phyloP scores from a whole-genome alignment of 192 early-diverging fungal genomes.

The Thamnidium elegans region DNA sequence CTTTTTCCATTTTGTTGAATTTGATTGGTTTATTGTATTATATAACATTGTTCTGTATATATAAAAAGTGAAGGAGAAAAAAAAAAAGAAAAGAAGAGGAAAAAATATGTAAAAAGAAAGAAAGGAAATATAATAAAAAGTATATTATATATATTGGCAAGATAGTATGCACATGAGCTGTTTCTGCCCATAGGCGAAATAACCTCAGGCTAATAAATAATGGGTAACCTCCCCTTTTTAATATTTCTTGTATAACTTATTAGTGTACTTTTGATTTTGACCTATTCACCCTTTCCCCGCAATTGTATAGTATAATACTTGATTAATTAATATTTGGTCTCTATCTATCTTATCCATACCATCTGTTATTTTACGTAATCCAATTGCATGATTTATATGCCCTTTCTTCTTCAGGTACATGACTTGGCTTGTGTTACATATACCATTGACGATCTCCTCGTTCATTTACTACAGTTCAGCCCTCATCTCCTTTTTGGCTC shows the following conservation, averaged over 20 bases:
- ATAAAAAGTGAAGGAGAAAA: background rate
- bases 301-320: too few species aligned
- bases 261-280: conserved; percentile 21
- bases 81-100: conserved; percentile 7
- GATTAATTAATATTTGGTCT: too few species aligned
- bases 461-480: too few species aligned
- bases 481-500: too few species aligned
- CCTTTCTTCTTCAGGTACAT: background rate
- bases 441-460: too few species aligned
- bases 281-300: background rate
- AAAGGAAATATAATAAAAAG: background rate
- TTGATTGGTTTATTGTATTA: background rate
- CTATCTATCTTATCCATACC: too few species aligned
- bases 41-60: background rate
- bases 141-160: conserved; percentile 12
- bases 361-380: too few species aligned
- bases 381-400: too few species aligned
- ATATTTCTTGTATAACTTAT: conserved; percentile 10
- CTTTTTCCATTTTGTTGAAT: conserved; percentile 17
- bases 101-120: conserved; percentile 11
- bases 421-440: too few species aligned
- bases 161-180: conserved; percentile 15
- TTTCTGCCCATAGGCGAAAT: conserved; percentile 25
- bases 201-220: conserved; percentile 10
- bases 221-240: conserved; percentile 1